Percentiles rank a stretch among this genome's conserved stretches.
phyloP scores from a whole-genome alignment of 768 basidiomycete species.

The Favolaschia claudopus region DNA sequence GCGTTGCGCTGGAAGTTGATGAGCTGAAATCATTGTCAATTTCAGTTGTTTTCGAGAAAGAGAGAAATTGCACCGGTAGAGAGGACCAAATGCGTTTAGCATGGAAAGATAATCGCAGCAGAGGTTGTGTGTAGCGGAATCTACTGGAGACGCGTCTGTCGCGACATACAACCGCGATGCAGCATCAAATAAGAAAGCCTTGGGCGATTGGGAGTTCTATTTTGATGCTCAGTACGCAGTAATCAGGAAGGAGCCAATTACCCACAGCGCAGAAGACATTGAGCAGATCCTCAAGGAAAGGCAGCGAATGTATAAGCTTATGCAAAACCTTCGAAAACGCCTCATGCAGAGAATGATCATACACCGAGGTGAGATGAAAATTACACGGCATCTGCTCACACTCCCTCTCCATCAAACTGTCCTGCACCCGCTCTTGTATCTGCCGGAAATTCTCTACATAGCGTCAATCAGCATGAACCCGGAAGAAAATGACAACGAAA shows the following conservation, averaged over 20 bases:
- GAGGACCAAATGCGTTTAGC: conserved; percentile 82
- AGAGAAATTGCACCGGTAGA: conserved; percentile 75
- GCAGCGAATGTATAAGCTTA: conserved; percentile 83
- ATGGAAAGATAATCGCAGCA: conserved; percentile 92
- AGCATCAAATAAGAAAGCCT: conserved; percentile 93
- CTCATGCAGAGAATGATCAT: conserved; percentile 91
- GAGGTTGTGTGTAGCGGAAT: conserved; percentile 85
- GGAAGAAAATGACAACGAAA: conserved; percentile 4
- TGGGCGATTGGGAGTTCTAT: conserved; percentile 91
- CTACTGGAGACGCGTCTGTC: conserved; percentile 91
- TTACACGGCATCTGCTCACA: conserved; percentile 82
- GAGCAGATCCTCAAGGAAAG: conserved; percentile 86
- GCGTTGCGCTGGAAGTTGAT: conserved; percentile 37
- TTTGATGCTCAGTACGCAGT: conserved; percentile 12
- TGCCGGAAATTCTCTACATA: conserved; percentile 86
- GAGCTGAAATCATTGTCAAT: conserved; percentile 33
- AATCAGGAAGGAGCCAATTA: conserved; percentile 1
- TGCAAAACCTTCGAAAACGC: conserved; percentile 92
- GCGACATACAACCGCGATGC: conserved; percentile 89
- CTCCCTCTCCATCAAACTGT: conserved; percentile 83
- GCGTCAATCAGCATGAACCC: neutral
- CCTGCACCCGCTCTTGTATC: conserved; percentile 86
- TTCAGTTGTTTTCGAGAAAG: conserved; percentile 5
- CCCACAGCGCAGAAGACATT: conserved; percentile 84
- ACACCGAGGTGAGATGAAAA: conserved; percentile 92